These are phyloP conservation scores for Juglanconis sp. DNA, from an alignment of 2,329 filamentous ascomycete genomes.

Conservation along the genomic window DNA sequence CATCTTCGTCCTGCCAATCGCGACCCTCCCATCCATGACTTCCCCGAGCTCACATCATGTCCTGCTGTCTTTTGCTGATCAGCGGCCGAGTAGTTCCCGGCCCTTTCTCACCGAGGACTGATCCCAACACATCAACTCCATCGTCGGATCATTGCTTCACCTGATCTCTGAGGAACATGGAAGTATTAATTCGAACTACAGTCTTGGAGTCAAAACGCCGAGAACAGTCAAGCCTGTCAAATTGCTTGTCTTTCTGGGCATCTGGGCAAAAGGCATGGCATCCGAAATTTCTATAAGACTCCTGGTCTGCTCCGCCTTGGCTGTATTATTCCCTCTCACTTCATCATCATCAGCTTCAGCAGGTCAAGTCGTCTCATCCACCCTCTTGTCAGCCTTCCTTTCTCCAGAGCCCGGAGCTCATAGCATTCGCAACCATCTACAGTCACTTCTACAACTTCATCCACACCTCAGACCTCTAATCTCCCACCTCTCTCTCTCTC, in stretches of 20 bases:
- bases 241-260: background rate
- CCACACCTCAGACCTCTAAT: background rate
- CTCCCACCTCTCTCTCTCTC: background rate
- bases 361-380: background rate
- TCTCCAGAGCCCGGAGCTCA: conserved; percentile 16
- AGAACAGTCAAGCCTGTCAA: conserved; percentile 12
- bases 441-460: background rate
- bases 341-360: conserved; percentile 16
- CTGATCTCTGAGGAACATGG: conserved; percentile 18
- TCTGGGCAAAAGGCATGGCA: conserved; percentile 9
- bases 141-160: conserved; percentile 22
- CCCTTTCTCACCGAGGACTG: background rate
- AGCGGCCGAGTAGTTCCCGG: conserved; percentile 2
- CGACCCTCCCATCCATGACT: background rate
- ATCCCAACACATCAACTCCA: conserved; percentile 7
- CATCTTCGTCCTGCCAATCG: background rate
- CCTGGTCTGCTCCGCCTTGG: background rate
- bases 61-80: background rate
- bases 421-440: background rate
- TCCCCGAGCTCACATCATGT: background rate
- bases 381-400: conserved; percentile 11
- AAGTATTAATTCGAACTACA: background rate
- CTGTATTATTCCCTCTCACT: background rate
- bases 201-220: background rate
- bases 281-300: conserved; percentile 18